These are phyloP conservation scores for Lodderomyces parapsilosis DNA, from an alignment of 1,139 yeast genomes.

Conservation along the genomic window DNA sequence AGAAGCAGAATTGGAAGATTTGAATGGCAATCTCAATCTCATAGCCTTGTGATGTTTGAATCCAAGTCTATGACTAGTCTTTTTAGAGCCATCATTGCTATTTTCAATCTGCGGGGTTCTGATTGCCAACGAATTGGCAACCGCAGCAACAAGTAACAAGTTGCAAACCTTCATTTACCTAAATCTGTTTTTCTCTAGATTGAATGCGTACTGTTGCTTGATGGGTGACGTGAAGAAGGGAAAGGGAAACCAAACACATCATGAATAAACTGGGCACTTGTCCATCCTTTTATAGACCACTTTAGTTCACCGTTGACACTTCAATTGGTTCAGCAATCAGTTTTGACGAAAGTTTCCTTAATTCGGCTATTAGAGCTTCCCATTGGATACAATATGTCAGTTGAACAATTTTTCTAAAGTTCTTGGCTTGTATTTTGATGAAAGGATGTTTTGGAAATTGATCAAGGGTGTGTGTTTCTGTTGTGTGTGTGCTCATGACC, in stretches of 20 bases:
- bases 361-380: not conserved
- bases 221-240: not conserved
- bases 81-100: conserved; percentile 1
- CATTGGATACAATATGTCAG: not conserved
- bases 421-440: not conserved
- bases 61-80: not conserved
- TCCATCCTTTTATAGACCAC: not conserved
- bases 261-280: not conserved
- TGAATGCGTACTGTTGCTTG: not conserved
- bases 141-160: conserved; percentile 5
- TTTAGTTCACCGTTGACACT: too few species aligned
- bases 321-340: not conserved
- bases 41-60: conserved; percentile 2
- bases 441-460: too few species aligned
- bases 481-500: too few species aligned
- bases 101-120: not conserved
- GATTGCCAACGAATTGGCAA: conserved; percentile 6
- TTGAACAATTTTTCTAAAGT: not conserved
- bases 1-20: not conserved
- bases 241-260: not conserved
- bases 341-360: not conserved
- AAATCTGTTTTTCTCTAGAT: not conserved
- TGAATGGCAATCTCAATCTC: conserved; percentile 2
- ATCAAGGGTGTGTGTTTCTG: too few species aligned
- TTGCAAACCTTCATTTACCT: conserved; percentile 2